Evolutionary conservation across 176 grass and related monocot genomes (phyloP).

Genomic region (Pontederia crassipes): DNA sequence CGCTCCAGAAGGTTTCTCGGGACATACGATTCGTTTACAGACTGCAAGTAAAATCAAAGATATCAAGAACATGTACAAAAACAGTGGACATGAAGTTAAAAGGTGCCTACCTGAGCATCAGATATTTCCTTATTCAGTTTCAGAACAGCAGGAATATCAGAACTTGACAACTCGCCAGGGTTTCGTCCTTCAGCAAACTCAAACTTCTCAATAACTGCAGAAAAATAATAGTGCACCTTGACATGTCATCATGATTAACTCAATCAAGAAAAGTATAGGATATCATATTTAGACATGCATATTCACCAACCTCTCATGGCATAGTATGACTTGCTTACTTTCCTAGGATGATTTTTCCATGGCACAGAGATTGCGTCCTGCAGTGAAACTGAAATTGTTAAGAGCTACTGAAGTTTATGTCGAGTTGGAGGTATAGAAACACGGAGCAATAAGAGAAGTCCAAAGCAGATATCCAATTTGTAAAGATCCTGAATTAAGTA

Average conservation of each 20-base stretch:
- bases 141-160: conserved; percentile 56
- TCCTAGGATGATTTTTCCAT: conserved; percentile 70
- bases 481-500: no score
- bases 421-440: background rate
- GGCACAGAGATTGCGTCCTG: conserved; percentile 70
- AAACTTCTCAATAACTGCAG: conserved; percentile 75
- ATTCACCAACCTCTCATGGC: conserved; percentile 61
- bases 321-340: conserved; percentile 58
- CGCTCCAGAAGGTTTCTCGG: conserved; percentile 49
- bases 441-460: background rate
- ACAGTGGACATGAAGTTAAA: conserved; percentile 6
- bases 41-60: conserved; percentile 43
- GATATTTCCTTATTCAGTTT: conserved; percentile 62
- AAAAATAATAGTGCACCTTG: background rate
- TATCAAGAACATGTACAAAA: conserved; percentile 5
- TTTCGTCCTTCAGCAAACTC: conserved; percentile 50
- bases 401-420: background rate
- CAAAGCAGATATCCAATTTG: background rate
- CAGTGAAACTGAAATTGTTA: background rate
- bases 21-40: conserved; percentile 61
- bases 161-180: conserved; percentile 48
- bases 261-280: background rate
- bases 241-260: background rate
- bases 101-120: conserved; percentile 47
- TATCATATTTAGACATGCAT: background rate